These are phyloP conservation scores for Apiospora hydei DNA, from an alignment of 2,329 filamentous ascomycete species.

Conservation along the genomic window DNA sequence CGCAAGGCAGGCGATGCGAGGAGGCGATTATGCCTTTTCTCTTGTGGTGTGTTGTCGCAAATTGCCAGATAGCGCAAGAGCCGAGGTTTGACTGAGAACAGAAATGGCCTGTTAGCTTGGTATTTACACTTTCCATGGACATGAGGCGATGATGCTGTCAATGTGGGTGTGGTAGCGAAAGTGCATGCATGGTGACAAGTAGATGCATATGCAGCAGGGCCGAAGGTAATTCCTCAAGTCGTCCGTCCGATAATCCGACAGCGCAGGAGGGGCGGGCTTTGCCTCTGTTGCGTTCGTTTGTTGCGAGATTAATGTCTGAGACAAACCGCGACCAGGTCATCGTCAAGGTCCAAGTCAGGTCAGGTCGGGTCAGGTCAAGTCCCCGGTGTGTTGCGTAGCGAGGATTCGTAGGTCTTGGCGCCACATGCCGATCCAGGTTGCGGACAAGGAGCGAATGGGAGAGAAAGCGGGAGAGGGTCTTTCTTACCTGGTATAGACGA, in stretches of 20 bases:
- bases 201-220: not conserved
- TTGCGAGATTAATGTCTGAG: slow-evolving; percentile 5
- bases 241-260: not conserved
- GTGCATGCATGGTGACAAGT: not conserved
- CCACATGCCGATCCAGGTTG: slow-evolving; percentile 3
- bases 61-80: not conserved
- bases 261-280: not conserved
- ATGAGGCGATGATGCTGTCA: slow-evolving; percentile 6
- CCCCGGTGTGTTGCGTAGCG: not conserved
- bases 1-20: not conserved
- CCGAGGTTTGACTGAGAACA: not conserved
- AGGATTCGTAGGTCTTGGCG: not conserved
- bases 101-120: not conserved
- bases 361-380: not conserved
- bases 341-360: not conserved
- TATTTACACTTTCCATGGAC: not conserved
- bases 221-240: not conserved
- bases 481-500: slow-evolving; percentile 3
- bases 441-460: not conserved
- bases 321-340: slow-evolving; percentile 3
- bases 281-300: not conserved
- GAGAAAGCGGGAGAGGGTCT: not conserved
- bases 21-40: not conserved
- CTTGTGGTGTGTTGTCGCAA: not conserved
- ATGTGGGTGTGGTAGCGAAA: not conserved